Base-by-base conservation (phyloP, 2,329 filamentous ascomycete genomes). In the Ophiocordyceps camponoti-saundersi region DNA sequence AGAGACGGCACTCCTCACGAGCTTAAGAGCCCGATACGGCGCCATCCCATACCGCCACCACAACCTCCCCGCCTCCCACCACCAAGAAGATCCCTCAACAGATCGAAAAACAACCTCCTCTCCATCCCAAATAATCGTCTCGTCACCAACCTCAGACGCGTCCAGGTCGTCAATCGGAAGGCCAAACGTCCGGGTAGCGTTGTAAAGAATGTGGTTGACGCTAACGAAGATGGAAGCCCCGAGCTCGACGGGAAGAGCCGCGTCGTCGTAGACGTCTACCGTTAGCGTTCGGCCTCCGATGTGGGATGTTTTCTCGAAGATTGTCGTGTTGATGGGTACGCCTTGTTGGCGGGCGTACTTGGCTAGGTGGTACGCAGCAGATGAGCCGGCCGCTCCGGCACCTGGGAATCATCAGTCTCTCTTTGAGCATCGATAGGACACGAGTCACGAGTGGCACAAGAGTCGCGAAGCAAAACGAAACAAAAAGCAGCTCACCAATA, bases 161-260 rank as follows among this genome's bases (percentile, higher is more conserved):
- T 69, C 66, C 2, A 62, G 63, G 11, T 64, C 65, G n/a, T 61
- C 65, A 2, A 77, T 65, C 0, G 68, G 65, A 3, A 98, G 76
- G n/a, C 77, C 77, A 58, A 95, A 88, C 15, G 76, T 71, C 30
- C 73, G 65, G 8, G 77, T 79, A 1, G 88, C 83, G 47, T 84
- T 80, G 55, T 80, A 77, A 39, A 98, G 73, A 56, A 94, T 95
- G 39, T 79, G 69, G 58, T 96, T 98, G 42, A 83, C 75, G 44
- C 82, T 62, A 42, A 96, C 85, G 59, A 96, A 98, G 55, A 96
- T 95, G 50, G 83, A 90, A 12, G 85, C 92, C 16, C 92, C 92
- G 1, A 96, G 70, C 61, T 98, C 92, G 34, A 95, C 75, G 1
- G 83, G 82, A 39, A 80, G 67, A 0, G 66, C 52, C 2, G 79